Percentiles rank a stretch among this genome's conserved stretches.
Evolutionary conservation across 2,329 filamentous ascomycete species (phyloP).

Genomic region (Fusarium lyarnte): DNA sequence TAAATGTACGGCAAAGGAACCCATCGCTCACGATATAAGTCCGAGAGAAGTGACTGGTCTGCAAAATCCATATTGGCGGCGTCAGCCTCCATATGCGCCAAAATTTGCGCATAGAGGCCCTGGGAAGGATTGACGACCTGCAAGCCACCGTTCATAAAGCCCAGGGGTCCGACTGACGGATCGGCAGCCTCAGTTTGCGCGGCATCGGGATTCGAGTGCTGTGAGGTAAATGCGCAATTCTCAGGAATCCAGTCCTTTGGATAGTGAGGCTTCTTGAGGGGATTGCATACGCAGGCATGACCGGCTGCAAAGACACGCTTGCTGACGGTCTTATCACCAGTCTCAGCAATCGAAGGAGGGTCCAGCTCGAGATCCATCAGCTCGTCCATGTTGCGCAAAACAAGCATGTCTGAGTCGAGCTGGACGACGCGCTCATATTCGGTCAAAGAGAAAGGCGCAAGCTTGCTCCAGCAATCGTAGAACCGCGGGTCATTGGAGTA

Average conservation of each 20-base stretch:
- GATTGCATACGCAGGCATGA: conserved; percentile 89
- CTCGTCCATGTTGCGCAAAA: conserved; percentile 88
- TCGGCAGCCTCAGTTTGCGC: conserved; percentile 59
- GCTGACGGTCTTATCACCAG: conserved; percentile 45
- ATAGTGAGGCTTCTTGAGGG: conserved; percentile 80
- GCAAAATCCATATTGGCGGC: conserved; percentile 64
- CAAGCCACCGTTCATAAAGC: conserved; percentile 61
- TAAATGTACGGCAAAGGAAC: conserved; percentile 68
- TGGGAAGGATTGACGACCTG: conserved; percentile 64
- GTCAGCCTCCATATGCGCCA: conserved; percentile 59
- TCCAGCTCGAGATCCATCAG: conserved; percentile 86
- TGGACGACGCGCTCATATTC: conserved; percentile 84
- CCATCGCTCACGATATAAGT: conserved; percentile 66
- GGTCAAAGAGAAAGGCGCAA: conserved; percentile 78
- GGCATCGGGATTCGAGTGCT: conserved; percentile 57
- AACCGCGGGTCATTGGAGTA: conserved; percentile 84
- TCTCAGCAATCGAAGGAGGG: conserved; percentile 44
- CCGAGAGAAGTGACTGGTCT: conserved; percentile 67
- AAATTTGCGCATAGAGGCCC: conserved; percentile 60
- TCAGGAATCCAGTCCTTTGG: conserved; percentile 72
- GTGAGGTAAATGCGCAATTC: conserved; percentile 68
- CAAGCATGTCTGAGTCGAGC: conserved; percentile 89
- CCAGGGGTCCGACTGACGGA: conserved; percentile 58
- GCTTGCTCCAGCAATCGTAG: conserved; percentile 90
- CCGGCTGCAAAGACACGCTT: conserved; percentile 80